phyloP scores from a whole-genome alignment of 805 yeast species.

The Sungouiella thailandica region DNA sequence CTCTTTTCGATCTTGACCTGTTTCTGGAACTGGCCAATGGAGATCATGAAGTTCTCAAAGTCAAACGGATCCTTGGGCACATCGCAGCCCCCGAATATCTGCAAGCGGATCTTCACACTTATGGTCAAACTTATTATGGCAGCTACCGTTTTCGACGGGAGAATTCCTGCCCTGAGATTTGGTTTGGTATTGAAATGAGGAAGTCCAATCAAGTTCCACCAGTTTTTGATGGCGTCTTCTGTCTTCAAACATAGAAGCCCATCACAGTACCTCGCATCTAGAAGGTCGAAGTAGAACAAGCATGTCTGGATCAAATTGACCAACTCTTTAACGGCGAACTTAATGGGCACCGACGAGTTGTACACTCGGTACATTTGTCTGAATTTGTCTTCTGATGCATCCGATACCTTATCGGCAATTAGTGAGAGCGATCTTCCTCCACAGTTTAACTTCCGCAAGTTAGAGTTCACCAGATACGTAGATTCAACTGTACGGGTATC shows the following conservation, averaged over 20 bases:
- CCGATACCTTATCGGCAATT: slow-evolving; percentile 60
- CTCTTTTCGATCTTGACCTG: slow-evolving; percentile 50
- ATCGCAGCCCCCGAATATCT: slow-evolving; percentile 33
- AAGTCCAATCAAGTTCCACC: slow-evolving; percentile 81
- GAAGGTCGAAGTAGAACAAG: slow-evolving; percentile 69
- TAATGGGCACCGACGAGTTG: slow-evolving; percentile 44
- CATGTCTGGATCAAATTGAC: slow-evolving; percentile 71
- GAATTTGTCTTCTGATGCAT: slow-evolving; percentile 78
- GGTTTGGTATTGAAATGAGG: slow-evolving; percentile 40
- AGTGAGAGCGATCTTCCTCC: slow-evolving; percentile 80
- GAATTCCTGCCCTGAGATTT: slow-evolving; percentile 45
- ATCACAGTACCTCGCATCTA: slow-evolving; percentile 68
- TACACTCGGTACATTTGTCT: slow-evolving; percentile 64
- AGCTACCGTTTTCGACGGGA: slow-evolving; percentile 67
- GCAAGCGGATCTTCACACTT: slow-evolving; percentile 61
- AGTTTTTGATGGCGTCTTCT: slow-evolving; percentile 58
- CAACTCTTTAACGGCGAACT: slow-evolving; percentile 68
- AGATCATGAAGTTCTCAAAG: slow-evolving; percentile 58
- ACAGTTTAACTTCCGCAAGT: slow-evolving; percentile 72
- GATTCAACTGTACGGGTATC: slow-evolving; percentile 47
- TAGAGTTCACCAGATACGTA: slow-evolving; percentile 66
- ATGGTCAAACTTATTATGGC: slow-evolving; percentile 76
- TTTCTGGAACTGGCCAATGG: slow-evolving; percentile 76
- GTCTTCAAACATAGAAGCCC: slow-evolving; percentile 82
- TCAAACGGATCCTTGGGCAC: slow-evolving; percentile 84